Base-by-base conservation (phyloP, 371 early-diverging fungal genomes). In the Rhizopus arrhizus region DNA sequence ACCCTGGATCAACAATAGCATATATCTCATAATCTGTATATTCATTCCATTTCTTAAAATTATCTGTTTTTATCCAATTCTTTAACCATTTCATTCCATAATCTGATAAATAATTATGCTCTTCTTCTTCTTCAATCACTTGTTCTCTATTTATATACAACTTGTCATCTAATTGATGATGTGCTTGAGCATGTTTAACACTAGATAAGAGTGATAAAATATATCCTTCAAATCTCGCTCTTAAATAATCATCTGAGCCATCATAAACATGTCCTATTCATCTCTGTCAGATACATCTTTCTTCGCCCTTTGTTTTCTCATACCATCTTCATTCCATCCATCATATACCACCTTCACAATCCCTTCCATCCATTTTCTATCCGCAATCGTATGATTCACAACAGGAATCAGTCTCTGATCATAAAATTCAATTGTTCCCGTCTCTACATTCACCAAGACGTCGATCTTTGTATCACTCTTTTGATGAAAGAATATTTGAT, bases 201-300 rank as follows among this genome's bases (percentile, higher is more conserved):
- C 89, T 89, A 0, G 88, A 85, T 43, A 92, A 69, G 13, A 92
- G 58, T 0, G 89, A 82, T 40, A 87, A 60, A 5, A 91, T 71
- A 59, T 93, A 93, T 55, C 81, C 77, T 70, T 93, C 92, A 61
- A 93, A 91, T 42, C 87, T 82, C 10, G 87, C 78, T 33, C 93
- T 82, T 22, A 93, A 76, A 59, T 90, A 89, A 53, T 91, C 91
- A 55, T 93, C 92, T n/a, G 88, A 86, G 31, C 91, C 93, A 34
- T 43, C n/a, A n/a, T 13, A 81, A 78, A 56, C 85, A 91, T 22
- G 78, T 76, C 22, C 22, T 22, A 22, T 22, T 22, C 22, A 22
- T 22, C 2, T 22, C 22, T 22, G 2, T 66, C 52, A 36, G 62
- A 15, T 63, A 65, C 60, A 53, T 3, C 15, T 51, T 13, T 15